Conservation (phyloP, 306 rosid genomes). For the Cyclanthera cordifolia region DNA sequence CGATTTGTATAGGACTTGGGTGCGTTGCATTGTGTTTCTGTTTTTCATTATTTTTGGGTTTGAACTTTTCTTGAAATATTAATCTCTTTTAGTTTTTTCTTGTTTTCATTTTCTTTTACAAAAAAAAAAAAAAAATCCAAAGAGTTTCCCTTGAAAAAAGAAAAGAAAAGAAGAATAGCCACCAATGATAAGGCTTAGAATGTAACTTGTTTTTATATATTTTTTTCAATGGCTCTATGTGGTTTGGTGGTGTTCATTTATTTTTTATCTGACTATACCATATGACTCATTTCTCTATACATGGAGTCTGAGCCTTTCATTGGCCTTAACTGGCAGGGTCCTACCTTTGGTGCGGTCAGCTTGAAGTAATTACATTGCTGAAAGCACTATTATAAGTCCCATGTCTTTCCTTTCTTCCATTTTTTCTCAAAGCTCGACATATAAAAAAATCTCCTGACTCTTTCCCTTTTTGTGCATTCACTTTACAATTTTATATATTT, state of each 20-base stretch:
- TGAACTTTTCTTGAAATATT: too few relatives aligned
- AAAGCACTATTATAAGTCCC: not conserved
- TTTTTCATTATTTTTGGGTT: too few relatives aligned
- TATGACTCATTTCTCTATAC: not conserved
- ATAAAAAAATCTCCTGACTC: too few relatives aligned
- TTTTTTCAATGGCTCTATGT: not conserved
- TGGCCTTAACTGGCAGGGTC: not conserved
- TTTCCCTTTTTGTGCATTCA: not conserved
- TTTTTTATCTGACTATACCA: not conserved
- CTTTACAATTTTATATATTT: too few relatives aligned
- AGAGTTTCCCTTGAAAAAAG: too few relatives aligned
- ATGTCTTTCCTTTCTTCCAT: not conserved
- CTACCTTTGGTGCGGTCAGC: not conserved
- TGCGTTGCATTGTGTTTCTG: too few relatives aligned
- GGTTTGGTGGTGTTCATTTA: not conserved
- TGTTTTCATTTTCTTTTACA: too few relatives aligned
- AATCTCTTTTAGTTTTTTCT: too few relatives aligned
- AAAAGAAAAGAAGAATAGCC: too few relatives aligned
- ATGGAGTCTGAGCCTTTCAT: not conserved
- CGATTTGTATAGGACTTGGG: not conserved
- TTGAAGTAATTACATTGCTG: not conserved
- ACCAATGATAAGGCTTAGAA: not conserved
- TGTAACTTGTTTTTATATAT: not conserved
- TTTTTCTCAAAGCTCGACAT: not conserved
- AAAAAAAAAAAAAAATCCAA: too few relatives aligned